phyloP scores from a whole-genome alignment of 2,329 filamentous ascomycete species.

The Pseudogymnoascus sp. region DNA sequence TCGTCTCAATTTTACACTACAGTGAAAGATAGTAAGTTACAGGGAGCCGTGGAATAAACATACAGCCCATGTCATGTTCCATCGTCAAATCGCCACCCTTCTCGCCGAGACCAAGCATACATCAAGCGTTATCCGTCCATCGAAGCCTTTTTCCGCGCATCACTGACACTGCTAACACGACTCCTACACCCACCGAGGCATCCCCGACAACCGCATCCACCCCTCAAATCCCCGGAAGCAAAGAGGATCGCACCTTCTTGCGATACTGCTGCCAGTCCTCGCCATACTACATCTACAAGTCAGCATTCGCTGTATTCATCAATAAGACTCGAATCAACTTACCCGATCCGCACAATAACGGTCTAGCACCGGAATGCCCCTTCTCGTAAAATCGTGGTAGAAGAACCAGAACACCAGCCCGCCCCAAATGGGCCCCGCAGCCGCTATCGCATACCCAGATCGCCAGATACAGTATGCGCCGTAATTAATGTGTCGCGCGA shows the following conservation, averaged over 20 bases:
- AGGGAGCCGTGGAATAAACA: not conserved
- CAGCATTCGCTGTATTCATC: not conserved
- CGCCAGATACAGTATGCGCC: constrained; percentile 47
- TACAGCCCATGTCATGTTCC: not conserved
- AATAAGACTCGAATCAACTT: constrained; percentile 17
- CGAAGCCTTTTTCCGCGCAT: not conserved
- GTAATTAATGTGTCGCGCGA: constrained; percentile 50
- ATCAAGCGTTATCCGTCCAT: not conserved
- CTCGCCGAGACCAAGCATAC: not conserved
- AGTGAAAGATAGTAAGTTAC: not conserved
- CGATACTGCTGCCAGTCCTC: constrained; percentile 35
- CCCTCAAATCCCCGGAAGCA: constrained; percentile 31
- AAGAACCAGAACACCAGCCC: constrained; percentile 36
- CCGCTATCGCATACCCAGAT: constrained; percentile 41
- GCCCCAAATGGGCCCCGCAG: constrained; percentile 43
- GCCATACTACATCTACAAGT: constrained; percentile 30
- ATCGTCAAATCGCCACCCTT: not conserved
- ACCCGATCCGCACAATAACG: constrained; percentile 41
- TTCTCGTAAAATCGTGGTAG: constrained; percentile 39
- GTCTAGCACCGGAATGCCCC: constrained; percentile 43
- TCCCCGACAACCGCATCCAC: not conserved
- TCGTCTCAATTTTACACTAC: not conserved
- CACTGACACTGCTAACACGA: not conserved
- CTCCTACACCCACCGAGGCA: not conserved
- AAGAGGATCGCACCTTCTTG: constrained; percentile 34